Evolutionary conservation across 345 rosid genomes (phyloP).

Genomic region (Firmiana major): DNA sequence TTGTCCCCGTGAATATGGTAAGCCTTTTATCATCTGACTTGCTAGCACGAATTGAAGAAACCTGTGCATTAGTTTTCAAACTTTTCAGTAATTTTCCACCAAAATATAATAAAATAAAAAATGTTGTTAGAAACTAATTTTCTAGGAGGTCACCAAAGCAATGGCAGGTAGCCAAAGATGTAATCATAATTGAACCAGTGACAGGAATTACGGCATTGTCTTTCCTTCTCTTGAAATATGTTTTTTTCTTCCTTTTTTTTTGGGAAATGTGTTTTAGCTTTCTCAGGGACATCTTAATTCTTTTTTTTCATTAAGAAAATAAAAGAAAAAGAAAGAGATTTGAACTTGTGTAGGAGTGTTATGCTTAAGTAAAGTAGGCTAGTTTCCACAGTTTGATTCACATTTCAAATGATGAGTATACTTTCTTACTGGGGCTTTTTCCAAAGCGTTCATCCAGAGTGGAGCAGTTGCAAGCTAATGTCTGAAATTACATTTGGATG

Average conservation of each 20-base stretch:
- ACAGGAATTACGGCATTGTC: slow-evolving; percentile 1
- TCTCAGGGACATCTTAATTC: background rate
- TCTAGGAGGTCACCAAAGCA: background rate
- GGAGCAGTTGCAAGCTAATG: background rate
- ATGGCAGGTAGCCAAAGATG: background rate
- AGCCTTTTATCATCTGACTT: slow-evolving; percentile 98
- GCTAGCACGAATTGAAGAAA: slow-evolving; percentile 90
- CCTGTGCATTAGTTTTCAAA: slow-evolving; percentile 45
- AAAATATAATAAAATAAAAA: background rate
- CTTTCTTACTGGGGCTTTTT: background rate
- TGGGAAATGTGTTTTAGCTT: background rate
- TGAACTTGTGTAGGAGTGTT: background rate
- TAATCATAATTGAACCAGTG: background rate
- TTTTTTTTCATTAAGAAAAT: background rate
- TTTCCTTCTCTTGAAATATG: background rate
- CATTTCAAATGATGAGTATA: background rate
- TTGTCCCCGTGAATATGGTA: slow-evolving; percentile 88
- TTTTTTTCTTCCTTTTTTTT: background rate
- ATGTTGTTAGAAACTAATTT: background rate
- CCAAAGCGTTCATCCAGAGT: background rate
- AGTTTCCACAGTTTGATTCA: background rate
- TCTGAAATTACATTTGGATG: background rate
- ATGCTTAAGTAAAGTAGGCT: slow-evolving; percentile 7
- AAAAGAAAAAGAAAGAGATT: background rate
- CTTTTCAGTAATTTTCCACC: slow-evolving; percentile 28